phyloP scores from a whole-genome alignment of 352 stramenopile genomes.

The Pythium pyrilobum region DNA sequence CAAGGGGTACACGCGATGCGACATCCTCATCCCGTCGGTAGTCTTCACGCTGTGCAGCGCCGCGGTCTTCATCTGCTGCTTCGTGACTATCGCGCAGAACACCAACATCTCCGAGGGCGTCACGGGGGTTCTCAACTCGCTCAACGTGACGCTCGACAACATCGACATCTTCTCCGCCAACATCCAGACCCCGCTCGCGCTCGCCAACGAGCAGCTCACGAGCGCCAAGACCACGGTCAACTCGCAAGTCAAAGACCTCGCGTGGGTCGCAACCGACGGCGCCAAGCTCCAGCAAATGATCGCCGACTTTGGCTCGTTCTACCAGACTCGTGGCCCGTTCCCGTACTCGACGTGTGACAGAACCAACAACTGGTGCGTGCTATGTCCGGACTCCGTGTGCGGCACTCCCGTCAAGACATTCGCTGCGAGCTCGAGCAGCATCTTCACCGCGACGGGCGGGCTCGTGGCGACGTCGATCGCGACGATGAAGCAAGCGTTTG shows the following conservation, averaged over 20 bases:
- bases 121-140: conserved; percentile 51
- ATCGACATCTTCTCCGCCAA: conserved; percentile 71
- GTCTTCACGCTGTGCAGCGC: conserved; percentile 60
- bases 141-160: conserved; percentile 71
- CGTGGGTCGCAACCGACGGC: conserved; percentile 47
- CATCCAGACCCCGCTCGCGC: conserved; percentile 42
- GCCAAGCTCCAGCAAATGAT: conserved; percentile 54
- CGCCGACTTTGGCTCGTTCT: conserved; percentile 45
- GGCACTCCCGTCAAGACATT: conserved; percentile 42
- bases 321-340: conserved; percentile 49
- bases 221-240: conserved; percentile 38
- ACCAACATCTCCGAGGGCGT: conserved; percentile 74
- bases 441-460: conserved; percentile 14
- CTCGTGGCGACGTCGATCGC: conserved; percentile 27
- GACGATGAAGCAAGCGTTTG: conserved; percentile 37
- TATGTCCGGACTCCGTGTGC: conserved; percentile 49
- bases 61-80: conserved; percentile 75
- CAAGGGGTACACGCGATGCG: conserved; percentile 76
- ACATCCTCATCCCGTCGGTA: conserved; percentile 59
- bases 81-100: conserved; percentile 71
- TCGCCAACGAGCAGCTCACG: conserved; percentile 33
- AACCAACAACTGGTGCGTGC: conserved; percentile 41
- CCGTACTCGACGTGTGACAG: conserved; percentile 41
- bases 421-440: conserved; percentile 21
- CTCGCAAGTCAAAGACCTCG: conserved; percentile 32